Conservation (phyloP, 2,329 filamentous ascomycete species). For the Lojkania enalia region DNA sequence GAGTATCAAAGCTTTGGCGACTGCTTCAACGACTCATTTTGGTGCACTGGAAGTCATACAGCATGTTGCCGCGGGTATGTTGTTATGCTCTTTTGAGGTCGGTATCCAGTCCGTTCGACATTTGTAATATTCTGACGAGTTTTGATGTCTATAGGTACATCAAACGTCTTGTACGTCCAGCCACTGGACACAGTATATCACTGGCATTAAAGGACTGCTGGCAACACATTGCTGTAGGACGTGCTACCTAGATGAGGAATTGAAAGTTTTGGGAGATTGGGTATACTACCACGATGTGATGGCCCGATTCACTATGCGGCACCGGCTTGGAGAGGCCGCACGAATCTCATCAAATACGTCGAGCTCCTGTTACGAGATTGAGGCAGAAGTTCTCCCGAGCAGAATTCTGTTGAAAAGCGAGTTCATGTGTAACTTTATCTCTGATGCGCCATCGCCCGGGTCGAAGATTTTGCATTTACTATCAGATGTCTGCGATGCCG, state of each 20-base stretch:
- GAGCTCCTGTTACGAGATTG: background rate
- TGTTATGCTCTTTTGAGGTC: slow-evolving; percentile 20
- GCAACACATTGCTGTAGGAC: background rate
- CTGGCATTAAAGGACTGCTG: slow-evolving; percentile 14
- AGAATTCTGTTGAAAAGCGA: too few relatives aligned
- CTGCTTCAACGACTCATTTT: slow-evolving; percentile 1
- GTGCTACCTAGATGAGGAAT: slow-evolving; percentile 6
- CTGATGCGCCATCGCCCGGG: background rate
- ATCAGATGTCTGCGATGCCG: slow-evolving; percentile 14
- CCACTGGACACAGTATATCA: slow-evolving; percentile 18
- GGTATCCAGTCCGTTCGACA: background rate
- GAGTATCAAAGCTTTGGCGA: slow-evolving; percentile 10
- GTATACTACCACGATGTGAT: slow-evolving; percentile 23
- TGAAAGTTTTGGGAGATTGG: slow-evolving; percentile 16
- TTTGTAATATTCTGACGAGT: slow-evolving; percentile 2
- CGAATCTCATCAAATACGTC: background rate
- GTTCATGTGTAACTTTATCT: too few relatives aligned
- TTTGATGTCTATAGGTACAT: slow-evolving; percentile 13
- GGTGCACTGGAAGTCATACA: slow-evolving; percentile 10
- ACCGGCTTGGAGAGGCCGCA: slow-evolving; percentile 11
- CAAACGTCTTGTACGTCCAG: slow-evolving; percentile 13
- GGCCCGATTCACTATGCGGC: slow-evolving; percentile 14
- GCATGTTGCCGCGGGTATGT: slow-evolving; percentile 18
- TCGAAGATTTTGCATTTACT: slow-evolving; percentile 10
- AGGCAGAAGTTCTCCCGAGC: too few relatives aligned